phyloP scores from a whole-genome alignment of 352 stramenopile genomes.

The Phytophthora meadii region DNA sequence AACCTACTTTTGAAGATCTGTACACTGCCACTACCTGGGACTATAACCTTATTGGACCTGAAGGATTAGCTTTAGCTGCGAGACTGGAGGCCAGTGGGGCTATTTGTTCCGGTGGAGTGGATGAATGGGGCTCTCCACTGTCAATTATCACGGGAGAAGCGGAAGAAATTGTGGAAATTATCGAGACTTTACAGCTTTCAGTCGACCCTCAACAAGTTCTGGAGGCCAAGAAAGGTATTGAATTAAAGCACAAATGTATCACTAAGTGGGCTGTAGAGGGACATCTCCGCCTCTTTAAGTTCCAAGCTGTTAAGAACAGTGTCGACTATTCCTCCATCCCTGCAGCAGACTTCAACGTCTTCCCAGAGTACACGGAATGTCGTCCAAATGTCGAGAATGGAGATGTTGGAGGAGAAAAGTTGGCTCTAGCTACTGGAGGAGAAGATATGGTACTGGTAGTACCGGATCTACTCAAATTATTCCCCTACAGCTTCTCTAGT shows the following conservation, averaged over 20 bases:
- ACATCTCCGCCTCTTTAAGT: constrained; percentile 32
- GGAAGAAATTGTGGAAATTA: constrained; percentile 27
- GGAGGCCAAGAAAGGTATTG: constrained; percentile 23
- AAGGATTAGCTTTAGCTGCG: constrained; percentile 15
- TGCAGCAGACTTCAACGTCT: constrained; percentile 35
- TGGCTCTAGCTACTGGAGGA: constrained; percentile 28
- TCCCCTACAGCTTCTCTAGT: constrained; percentile 33
- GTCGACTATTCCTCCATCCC: constrained; percentile 38
- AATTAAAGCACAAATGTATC: constrained; percentile 20
- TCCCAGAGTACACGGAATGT: constrained; percentile 40
- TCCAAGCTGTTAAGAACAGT: constrained; percentile 36
- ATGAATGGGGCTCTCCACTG: constrained; percentile 33
- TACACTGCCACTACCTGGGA: constrained; percentile 24
- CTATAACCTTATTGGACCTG: constrained; percentile 16
- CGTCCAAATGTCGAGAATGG: constrained; percentile 23
- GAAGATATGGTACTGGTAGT: constrained; percentile 29
- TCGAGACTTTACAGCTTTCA: constrained; percentile 19
- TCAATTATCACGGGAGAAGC: constrained; percentile 31
- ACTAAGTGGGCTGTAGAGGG: constrained; percentile 33
- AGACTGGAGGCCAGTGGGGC: constrained; percentile 22
- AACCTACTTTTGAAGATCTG: constrained; percentile 29
- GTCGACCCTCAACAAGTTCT: constrained; percentile 19
- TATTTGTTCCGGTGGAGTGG: constrained; percentile 29
- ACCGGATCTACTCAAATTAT: constrained; percentile 33
- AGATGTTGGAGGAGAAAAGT: constrained; percentile 20